A percentile compares a stretch with the other conserved stretches of the same genome.
phyloP scores from a whole-genome alignment of 1,284 basidiomycete genomes.

The Naganishia albida region DNA sequence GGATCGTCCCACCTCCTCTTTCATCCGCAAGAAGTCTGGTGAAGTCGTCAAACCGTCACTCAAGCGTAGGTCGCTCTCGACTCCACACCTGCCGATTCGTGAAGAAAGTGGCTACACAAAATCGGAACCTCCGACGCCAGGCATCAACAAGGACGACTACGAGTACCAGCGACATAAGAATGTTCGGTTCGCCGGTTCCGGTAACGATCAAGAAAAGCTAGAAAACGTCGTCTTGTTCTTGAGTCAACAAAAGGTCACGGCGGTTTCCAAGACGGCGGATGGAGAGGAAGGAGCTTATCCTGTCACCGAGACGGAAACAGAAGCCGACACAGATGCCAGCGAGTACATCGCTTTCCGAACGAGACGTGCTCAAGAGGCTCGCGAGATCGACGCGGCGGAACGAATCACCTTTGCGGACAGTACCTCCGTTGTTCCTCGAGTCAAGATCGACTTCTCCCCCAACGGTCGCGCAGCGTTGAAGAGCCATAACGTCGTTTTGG shows the following conservation, averaged over 20 bases:
- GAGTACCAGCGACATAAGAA: slow-evolving; percentile 48
- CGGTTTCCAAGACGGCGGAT: slow-evolving; percentile 50
- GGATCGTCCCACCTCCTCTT: slow-evolving; percentile 35
- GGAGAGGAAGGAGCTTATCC: slow-evolving; percentile 38
- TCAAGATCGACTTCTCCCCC: slow-evolving; percentile 51
- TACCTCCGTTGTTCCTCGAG: slow-evolving; percentile 44
- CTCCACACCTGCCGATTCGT: slow-evolving; percentile 49
- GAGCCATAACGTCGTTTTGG: slow-evolving; percentile 50
- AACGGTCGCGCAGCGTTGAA: slow-evolving; percentile 37
- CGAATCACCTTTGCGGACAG: slow-evolving; percentile 41
- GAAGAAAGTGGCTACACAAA: slow-evolving; percentile 33
- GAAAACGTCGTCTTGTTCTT: slow-evolving; percentile 54
- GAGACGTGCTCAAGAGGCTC: slow-evolving; percentile 41
- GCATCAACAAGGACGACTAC: slow-evolving; percentile 38
- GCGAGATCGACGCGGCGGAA: slow-evolving; percentile 34
- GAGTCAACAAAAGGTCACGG: slow-evolving; percentile 51
- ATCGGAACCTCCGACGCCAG: slow-evolving; percentile 35
- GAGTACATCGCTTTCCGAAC: slow-evolving; percentile 54
- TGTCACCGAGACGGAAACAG: slow-evolving; percentile 50
- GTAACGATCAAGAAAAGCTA: slow-evolving; percentile 45
- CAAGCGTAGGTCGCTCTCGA: slow-evolving; percentile 53
- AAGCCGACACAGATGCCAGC: slow-evolving; percentile 49
- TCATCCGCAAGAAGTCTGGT: slow-evolving; percentile 55
- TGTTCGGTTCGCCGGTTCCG: slow-evolving; percentile 49
- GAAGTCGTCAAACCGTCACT: slow-evolving; percentile 55